Conservation (phyloP, 108 stramenopile genomes). For the Asterionellopsis glacialis region DNA sequence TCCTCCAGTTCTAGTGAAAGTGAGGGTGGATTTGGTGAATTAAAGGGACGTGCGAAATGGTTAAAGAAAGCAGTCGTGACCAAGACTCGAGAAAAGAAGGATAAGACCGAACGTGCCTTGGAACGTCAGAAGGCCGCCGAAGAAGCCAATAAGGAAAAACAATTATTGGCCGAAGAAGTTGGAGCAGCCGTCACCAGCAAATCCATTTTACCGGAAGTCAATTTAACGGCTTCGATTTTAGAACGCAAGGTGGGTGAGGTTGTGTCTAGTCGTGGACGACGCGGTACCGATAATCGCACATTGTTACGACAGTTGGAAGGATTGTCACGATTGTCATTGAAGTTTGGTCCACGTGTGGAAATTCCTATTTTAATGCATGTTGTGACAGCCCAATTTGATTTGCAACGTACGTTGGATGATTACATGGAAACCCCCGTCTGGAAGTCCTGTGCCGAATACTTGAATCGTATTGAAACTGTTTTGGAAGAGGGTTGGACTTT, state of each 20-base stretch:
- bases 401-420: conserved; percentile 93
- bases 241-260: conserved; percentile 82
- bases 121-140: conserved; percentile 29
- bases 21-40: conserved; percentile 52
- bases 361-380: conserved; percentile 95
- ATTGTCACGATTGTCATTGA: conserved; percentile 65
- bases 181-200: conserved; percentile 50
- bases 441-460: conserved; percentile 81
- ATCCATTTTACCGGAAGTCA: conserved; percentile 54
- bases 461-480: conserved; percentile 72
- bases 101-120: conserved; percentile 59
- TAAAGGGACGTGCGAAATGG: conserved; percentile 96
- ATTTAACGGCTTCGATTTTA: conserved; percentile 61
- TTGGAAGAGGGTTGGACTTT: conserved; percentile 69
- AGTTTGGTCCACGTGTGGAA: conserved; percentile 88
- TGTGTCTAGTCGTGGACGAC: conserved; percentile 84
- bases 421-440: conserved; percentile 93
- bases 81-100: conserved; percentile 73
- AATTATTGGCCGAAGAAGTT: conserved; percentile 20
- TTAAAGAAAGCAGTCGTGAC: conserved; percentile 84
- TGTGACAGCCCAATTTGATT: conserved; percentile 89
- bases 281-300: conserved; percentile 72
- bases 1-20: conserved; percentile 50
- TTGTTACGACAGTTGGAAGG: conserved; percentile 85
- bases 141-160: conserved; percentile 9